Evolutionary conservation across 2,329 filamentous ascomycete species (phyloP).

Genomic region (Colletotrichum trifolii): DNA sequence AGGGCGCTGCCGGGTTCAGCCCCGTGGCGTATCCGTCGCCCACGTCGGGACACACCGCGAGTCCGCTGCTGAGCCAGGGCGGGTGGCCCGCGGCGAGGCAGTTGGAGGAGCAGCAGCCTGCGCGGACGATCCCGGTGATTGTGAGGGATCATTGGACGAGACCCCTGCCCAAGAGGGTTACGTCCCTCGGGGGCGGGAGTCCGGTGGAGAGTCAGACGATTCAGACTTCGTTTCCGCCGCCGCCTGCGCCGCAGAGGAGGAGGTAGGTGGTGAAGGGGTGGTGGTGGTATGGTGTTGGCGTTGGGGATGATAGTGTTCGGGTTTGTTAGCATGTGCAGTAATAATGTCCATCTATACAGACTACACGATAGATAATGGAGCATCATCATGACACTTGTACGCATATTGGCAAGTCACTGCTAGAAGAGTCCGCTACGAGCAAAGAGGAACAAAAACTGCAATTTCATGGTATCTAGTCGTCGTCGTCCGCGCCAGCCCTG

Average conservation of each 20-base stretch:
- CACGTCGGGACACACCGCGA: conserved; percentile 28
- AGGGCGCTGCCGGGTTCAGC: conserved; percentile 19
- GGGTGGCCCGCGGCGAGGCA: conserved; percentile 30
- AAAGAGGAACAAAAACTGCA: too few species aligned
- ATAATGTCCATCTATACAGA: too few species aligned
- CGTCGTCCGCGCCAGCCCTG: conserved; percentile 48
- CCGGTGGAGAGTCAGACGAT: conserved; percentile 51
- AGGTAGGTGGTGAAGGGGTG: too few species aligned
- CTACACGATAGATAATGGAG: too few species aligned
- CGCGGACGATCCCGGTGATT: conserved; percentile 8
- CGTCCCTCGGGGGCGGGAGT: conserved; percentile 39
- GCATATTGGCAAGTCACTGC: too few species aligned
- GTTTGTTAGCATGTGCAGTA: too few species aligned
- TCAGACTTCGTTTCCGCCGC: conserved; percentile 53
- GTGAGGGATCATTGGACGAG: conserved; percentile 11
- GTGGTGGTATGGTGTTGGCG: too few species aligned
- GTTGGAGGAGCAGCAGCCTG: background rate
- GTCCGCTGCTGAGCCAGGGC: conserved; percentile 36
- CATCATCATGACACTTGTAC: too few species aligned
- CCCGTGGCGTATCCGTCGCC: conserved; percentile 30
- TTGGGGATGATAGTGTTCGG: too few species aligned
- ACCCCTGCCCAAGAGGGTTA: conserved; percentile 30
- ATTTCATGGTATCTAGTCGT: conserved; percentile 32
- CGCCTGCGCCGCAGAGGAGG: conserved; percentile 44
- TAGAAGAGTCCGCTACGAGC: too few species aligned